Percentiles rank a stretch among this genome's conserved stretches.
These are phyloP conservation scores for Populus pruinosa DNA, from an alignment of 345 rosid genomes.

Conservation along the genomic window DNA sequence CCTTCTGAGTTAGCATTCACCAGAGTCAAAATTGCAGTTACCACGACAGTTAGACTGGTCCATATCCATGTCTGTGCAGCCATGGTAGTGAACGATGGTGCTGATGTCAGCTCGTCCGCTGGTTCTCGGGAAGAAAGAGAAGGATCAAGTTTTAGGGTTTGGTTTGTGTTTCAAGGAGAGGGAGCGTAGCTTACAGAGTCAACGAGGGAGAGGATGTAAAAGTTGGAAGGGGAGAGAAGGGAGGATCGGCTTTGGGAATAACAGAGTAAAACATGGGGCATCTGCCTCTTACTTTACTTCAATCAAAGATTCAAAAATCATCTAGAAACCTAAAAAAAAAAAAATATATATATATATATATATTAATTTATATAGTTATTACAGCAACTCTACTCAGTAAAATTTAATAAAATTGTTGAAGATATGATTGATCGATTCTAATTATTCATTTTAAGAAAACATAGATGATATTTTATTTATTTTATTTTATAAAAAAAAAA, in stretches of 20 bases:
- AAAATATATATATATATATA: too few relatives aligned
- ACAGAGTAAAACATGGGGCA: constrained; percentile 34
- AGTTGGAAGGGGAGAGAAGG: neutral
- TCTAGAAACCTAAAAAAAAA: too few relatives aligned
- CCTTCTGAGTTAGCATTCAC: constrained; percentile 77
- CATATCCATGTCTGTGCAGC: constrained; percentile 39
- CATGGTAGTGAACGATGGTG: constrained; percentile 29
- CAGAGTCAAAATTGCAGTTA: constrained; percentile 11
- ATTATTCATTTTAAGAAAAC: too few relatives aligned
- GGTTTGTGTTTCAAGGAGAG: constrained; percentile 13
- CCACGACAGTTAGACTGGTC: constrained; percentile 35
- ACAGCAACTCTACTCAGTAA: too few relatives aligned
- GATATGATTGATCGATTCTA: too few relatives aligned
- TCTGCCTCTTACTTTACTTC: neutral
- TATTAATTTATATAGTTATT: too few relatives aligned
- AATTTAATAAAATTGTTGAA: too few relatives aligned
- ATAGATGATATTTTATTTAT: too few relatives aligned
- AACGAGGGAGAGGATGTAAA: constrained; percentile 7
- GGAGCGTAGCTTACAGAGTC: neutral
- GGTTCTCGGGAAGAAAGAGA: neutral
- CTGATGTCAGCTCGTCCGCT: neutral
- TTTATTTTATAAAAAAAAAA: too few relatives aligned
- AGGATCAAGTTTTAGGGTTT: neutral
- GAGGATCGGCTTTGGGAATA: constrained; percentile 56
- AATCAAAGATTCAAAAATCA: too few relatives aligned